Evolutionary conservation across 768 basidiomycete genomes (phyloP), one percentile per base, ranked within the genome.

Genomic region (Hortiboletus flavorubellus): DNA sequence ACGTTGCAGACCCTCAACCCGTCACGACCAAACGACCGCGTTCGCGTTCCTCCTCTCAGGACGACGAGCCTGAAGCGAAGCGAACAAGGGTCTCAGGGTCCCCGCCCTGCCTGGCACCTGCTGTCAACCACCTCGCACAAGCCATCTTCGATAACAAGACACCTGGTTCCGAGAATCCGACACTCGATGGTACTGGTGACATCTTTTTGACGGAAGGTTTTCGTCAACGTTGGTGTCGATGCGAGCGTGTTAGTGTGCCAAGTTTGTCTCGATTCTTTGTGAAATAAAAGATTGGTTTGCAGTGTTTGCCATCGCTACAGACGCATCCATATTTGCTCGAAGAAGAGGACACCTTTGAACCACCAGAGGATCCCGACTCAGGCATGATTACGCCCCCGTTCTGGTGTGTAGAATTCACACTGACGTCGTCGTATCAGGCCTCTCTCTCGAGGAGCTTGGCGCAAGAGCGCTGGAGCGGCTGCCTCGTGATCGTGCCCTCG

Each of bases 341-440:
- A 58, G 88, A 89, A 68, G 91, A 93, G 59, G 89, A 90, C 40
- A 90, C 86, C 0, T 93, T 90, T 57, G 87, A 91, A 65, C 89
- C 88, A 1, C 91, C 91, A 4, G 85, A 89, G 63, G 91, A 93
- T 69, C 91, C 91, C 10, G 91, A 93, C 66, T 90, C 85, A 57
- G 84, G 91, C 85, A 55, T n/a, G 56, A 35, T 46, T 2, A 11
- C 40, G 8, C 37, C 5, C 21, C 39, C 4, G 2, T 30, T 23
- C 10, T 5, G 5, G 41, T 45, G 16, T 45, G 16, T 5, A 4
- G n/a, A 11, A 33, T 35, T 14, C 6, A 9, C 8, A 0, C 55
- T 38, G 11, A 59, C 41, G 26, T 33, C 41, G 26, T 33, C 6
- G 21, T 51, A 54, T 9, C 41, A 90, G 91, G 82, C 26, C 73